These are phyloP conservation scores for Phytophthora colocasiae DNA, from an alignment of 352 stramenopile genomes.

Conservation along the genomic window DNA sequence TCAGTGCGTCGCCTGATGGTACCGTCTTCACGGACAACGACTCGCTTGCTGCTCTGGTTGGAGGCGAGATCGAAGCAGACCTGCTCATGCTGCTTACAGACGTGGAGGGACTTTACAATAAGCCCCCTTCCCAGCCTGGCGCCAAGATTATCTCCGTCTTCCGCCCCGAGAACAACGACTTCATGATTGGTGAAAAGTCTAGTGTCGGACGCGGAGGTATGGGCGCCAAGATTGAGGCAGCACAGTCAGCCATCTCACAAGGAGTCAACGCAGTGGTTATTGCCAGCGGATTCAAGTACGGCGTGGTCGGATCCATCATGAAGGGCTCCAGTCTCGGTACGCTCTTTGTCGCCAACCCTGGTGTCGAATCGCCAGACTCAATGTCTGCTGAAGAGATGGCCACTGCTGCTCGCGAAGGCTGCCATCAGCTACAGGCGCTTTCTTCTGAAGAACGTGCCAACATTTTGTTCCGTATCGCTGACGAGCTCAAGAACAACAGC, in stretches of 20 bases:
- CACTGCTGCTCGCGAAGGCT: slow-evolving; percentile 77
- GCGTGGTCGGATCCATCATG: slow-evolving; percentile 91
- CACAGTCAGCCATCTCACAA: slow-evolving; percentile 86
- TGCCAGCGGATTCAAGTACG: slow-evolving; percentile 93
- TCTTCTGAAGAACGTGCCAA: slow-evolving; percentile 83
- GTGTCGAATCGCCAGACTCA: slow-evolving; percentile 39
- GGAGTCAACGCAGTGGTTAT: slow-evolving; percentile 95
- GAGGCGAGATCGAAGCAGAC: slow-evolving; percentile 92
- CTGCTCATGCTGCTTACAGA: slow-evolving; percentile 97
- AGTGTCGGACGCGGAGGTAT: slow-evolving; percentile 94
- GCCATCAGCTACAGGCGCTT: slow-evolving; percentile 90
- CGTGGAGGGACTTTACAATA: slow-evolving; percentile 97
- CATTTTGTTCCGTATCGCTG: slow-evolving; percentile 92
- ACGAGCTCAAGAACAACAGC: slow-evolving; percentile 83
- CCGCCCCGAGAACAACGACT: slow-evolving; percentile 57
- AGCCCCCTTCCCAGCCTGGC: slow-evolving; percentile 74
- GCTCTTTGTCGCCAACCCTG: slow-evolving; percentile 85
- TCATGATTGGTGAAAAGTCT: slow-evolving; percentile 86
- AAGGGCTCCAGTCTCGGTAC: slow-evolving; percentile 84
- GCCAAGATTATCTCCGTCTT: slow-evolving; percentile 86
- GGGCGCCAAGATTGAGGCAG: slow-evolving; percentile 94
- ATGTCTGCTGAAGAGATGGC: slow-evolving; percentile 84
- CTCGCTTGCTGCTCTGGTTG: slow-evolving; percentile 89
- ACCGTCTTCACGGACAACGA: slow-evolving; percentile 98
- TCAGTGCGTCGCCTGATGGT: slow-evolving; percentile 83